Evolutionary conservation across 768 basidiomycete species (phyloP).

Genomic region (Suillus luteus): DNA sequence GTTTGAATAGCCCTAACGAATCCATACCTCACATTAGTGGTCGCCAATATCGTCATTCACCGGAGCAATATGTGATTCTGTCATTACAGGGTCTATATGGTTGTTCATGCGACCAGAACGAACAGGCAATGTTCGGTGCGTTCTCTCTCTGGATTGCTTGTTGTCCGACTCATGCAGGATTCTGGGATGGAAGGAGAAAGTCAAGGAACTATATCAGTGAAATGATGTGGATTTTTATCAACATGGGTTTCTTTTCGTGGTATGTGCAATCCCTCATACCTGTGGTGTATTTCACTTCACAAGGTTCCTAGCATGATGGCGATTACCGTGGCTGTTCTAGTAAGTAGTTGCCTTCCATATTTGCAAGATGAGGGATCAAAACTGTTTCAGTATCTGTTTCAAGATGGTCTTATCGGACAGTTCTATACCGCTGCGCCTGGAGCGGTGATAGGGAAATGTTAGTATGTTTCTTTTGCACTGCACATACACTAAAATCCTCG

Average conservation of each 20-base stretch:
- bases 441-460: slow-evolving; percentile 21
- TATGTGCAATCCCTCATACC: slow-evolving; percentile 11
- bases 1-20: neutral
- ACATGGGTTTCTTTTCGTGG: slow-evolving; percentile 25
- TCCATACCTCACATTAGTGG: slow-evolving; percentile 12
- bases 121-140: slow-evolving; percentile 17
- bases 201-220: slow-evolving; percentile 17
- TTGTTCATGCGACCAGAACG: slow-evolving; percentile 20
- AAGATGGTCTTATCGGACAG: slow-evolving; percentile 3
- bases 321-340: slow-evolving; percentile 14
- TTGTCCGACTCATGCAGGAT: slow-evolving; percentile 7
- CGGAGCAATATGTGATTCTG: slow-evolving; percentile 23
- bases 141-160: neutral
- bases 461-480: neutral
- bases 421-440: slow-evolving; percentile 19
- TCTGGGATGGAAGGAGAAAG: neutral
- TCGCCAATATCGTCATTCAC: slow-evolving; percentile 11
- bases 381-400: slow-evolving; percentile 20
- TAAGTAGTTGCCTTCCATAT: slow-evolving; percentile 6
- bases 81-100: slow-evolving; percentile 21
- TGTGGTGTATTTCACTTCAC: neutral
- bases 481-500: neutral
- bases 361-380: neutral
- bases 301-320: slow-evolving; percentile 13
- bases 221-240: slow-evolving; percentile 17